Base-by-base conservation (phyloP, 257 asterid genomes). In the Linderniella brevidens region DNA sequence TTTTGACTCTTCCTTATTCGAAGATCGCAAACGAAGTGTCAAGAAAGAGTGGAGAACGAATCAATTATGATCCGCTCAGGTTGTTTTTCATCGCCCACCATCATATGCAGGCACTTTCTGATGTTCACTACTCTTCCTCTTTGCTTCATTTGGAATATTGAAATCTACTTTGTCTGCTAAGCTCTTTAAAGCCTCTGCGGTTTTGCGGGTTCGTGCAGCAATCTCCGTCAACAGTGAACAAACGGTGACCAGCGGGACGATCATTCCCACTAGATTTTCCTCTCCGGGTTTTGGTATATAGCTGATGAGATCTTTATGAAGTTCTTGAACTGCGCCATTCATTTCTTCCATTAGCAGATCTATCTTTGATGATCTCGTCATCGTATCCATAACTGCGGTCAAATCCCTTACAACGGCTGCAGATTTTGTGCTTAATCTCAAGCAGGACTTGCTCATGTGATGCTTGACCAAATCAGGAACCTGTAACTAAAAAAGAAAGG, bases 161-260 rank as follows among this genome's bases (percentile, higher is more conserved):
- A 85, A 85, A 43, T 74, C 75, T 46, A 80, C 87, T 62, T 65
- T 69, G 32, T 51, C 64, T 25, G 92, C 86, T 41, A 80, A 56
- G 36, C 49, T 73, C 32, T 63, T 56, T 8, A 77, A 79, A 0
- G 68, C 74, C 42, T 59, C 63, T 11, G 66, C 77, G 48, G 71
- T 54, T 20, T 60, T 72, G 48, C 63, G 75, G 3, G 68, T 73
- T 67, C 93, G 71, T 55, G 65, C 64, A 46, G 85, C 81, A 19
- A 80, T 71, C 70, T 84, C 95, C 37, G 64, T 61, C 58, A 80
- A 46, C 68, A 75, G 53, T 14, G 86, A 70, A 9, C 84, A 68
- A 36, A 64, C 44, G 8, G 80, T 71, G 50, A 74, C 67, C 40
- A 78, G 49, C 25, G 88, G 86, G 48, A 78, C 68, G 44, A 75